A percentile compares a stretch with the other conserved stretches of the same genome.
Conservation (phyloP, 2,329 filamentous ascomycete species). For the Fusarium penzigii region DNA sequence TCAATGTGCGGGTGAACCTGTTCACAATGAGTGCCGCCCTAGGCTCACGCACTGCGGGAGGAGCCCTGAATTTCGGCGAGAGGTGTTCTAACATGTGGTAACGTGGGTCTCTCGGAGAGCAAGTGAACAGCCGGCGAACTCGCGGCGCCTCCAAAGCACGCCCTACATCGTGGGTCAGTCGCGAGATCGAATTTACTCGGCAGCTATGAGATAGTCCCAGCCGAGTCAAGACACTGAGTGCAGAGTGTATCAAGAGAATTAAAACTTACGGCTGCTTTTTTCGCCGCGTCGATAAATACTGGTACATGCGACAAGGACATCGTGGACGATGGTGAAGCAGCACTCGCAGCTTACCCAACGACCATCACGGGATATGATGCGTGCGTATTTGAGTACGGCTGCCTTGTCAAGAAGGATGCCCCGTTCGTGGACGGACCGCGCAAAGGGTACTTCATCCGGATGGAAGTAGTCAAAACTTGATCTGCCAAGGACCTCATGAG, state of each 20-base stretch:
- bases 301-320: slow-evolving; percentile 83
- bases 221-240: neutral
- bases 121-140: slow-evolving; percentile 77
- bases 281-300: slow-evolving; percentile 71
- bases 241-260: neutral
- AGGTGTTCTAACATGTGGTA: slow-evolving; percentile 89
- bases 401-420: slow-evolving; percentile 81
- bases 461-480: slow-evolving; percentile 88
- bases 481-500: slow-evolving; percentile 72
- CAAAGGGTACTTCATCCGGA: slow-evolving; percentile 75
- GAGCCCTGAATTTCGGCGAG: slow-evolving; percentile 74
- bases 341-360: slow-evolving; percentile 81
- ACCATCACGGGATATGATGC: slow-evolving; percentile 67
- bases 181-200: neutral
- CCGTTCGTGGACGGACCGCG: slow-evolving; percentile 69
- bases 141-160: slow-evolving; percentile 76
- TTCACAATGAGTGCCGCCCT: slow-evolving; percentile 84
- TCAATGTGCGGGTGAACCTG: slow-evolving; percentile 78
- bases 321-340: slow-evolving; percentile 85
- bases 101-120: slow-evolving; percentile 77
- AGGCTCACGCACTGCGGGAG: slow-evolving; percentile 70
- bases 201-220: neutral
- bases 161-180: slow-evolving; percentile 48
- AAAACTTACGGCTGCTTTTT: slow-evolving; percentile 71
- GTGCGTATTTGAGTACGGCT: slow-evolving; percentile 78